Percentiles rank a stretch among this genome's conserved stretches.
These are phyloP conservation scores for Porpolomopsis calyptriformis DNA, from an alignment of 768 basidiomycete species.

Conservation along the genomic window DNA sequence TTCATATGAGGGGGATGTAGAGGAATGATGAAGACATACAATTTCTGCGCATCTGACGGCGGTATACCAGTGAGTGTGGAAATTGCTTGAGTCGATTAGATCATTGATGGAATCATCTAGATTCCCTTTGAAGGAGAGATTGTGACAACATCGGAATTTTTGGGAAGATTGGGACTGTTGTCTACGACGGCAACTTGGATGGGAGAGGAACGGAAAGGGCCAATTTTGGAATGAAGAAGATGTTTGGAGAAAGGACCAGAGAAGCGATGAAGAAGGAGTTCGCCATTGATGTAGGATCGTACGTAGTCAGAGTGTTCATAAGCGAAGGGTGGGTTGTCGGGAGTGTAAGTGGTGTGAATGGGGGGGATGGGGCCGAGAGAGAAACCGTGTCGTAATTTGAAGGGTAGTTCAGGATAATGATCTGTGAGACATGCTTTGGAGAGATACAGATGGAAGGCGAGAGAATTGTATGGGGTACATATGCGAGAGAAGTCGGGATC, in stretches of 20 bases:
- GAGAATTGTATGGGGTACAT: conserved; percentile 21
- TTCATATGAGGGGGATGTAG: not conserved
- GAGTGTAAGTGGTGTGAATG: conserved; percentile 4
- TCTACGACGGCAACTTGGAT: conserved; percentile 1
- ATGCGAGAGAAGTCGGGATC: conserved; percentile 8
- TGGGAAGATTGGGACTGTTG: conserved; percentile 9
- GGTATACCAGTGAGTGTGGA: conserved; percentile 16
- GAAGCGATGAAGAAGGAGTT: conserved; percentile 9
- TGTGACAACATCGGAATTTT: conserved; percentile 14
- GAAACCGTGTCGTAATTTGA: conserved; percentile 23
- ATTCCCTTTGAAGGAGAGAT: conserved; percentile 12
- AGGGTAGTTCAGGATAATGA: conserved; percentile 20
- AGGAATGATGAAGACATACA: conserved; percentile 8
- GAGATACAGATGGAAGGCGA: conserved; percentile 19
- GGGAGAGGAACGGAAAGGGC: conserved; percentile 18
- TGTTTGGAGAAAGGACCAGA: conserved; percentile 14
- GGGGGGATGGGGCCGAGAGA: conserved; percentile 23
- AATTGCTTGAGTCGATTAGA: conserved; percentile 14
- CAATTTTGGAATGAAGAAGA: conserved; percentile 16
- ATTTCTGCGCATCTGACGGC: conserved; percentile 11
- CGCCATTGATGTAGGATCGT: conserved; percentile 9
- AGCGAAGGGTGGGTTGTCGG: conserved; percentile 12
- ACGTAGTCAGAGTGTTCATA: conserved; percentile 4
- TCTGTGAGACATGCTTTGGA: conserved; percentile 13
- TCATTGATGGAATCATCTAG: conserved; percentile 14